Evolutionary conservation across 2,329 filamentous ascomycete genomes (phyloP).

Genomic region (Helicocarpus griseus): DNA sequence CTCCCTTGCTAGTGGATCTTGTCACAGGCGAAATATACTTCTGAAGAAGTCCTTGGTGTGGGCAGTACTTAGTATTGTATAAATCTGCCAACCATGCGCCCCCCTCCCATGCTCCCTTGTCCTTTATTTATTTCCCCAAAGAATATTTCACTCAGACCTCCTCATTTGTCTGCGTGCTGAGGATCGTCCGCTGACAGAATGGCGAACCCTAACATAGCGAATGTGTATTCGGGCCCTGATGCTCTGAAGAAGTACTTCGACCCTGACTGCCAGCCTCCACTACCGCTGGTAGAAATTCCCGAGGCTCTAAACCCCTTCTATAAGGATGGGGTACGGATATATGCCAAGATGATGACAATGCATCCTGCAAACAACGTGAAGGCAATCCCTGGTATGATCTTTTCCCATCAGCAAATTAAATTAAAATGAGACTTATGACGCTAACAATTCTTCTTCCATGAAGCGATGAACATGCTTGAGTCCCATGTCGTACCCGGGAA

Average conservation of each 20-base stretch:
- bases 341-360: slow-evolving; percentile 58
- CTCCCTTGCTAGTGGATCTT: neutral
- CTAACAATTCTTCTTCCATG: neutral
- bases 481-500: slow-evolving; percentile 32
- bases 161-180: neutral
- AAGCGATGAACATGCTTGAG: slow-evolving; percentile 44
- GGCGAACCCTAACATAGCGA: slow-evolving; percentile 31
- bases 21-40: too few relatives aligned
- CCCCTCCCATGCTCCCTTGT: too few relatives aligned
- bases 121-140: neutral
- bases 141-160: neutral
- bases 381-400: slow-evolving; percentile 41
- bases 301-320: slow-evolving; percentile 48
- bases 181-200: slow-evolving; percentile 8
- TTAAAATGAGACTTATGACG: neutral
- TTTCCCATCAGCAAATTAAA: neutral
- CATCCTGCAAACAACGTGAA: slow-evolving; percentile 58
- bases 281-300: slow-evolving; percentile 54
- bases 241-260: slow-evolving; percentile 51
- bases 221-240: slow-evolving; percentile 50
- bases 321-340: slow-evolving; percentile 51
- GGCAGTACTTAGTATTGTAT: neutral
- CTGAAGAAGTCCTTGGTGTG: neutral
- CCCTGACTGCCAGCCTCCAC: slow-evolving; percentile 46
- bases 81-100: neutral